Percentiles rank a stretch among this genome's conserved stretches.
Conservation (phyloP, 306 rosid species). For the Morella rubra region DNA sequence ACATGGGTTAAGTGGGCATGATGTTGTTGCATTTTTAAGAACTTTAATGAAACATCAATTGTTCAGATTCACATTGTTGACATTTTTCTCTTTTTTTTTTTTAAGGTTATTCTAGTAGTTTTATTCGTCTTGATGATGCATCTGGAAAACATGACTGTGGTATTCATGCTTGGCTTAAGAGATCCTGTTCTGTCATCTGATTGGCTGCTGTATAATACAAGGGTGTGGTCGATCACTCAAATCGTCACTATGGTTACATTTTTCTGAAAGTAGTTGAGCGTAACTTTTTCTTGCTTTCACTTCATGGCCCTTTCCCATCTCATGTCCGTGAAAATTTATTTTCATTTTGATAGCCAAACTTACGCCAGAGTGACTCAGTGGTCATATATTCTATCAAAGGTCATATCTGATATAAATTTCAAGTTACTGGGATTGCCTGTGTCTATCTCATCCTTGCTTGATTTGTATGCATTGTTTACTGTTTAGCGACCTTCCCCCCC, state of each 20-base stretch:
- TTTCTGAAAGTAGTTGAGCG: neutral
- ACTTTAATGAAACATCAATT: neutral
- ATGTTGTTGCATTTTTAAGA: neutral
- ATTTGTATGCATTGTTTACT: no score
- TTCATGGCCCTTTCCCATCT: neutral
- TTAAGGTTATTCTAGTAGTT: neutral
- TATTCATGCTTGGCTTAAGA: neutral
- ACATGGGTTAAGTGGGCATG: neutral
- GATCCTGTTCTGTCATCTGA: neutral
- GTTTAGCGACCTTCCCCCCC: no score
- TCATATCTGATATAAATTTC: neutral
- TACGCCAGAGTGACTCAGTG: conserved; percentile 1
- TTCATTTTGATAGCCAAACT: conserved; percentile 6
- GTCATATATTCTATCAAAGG: neutral
- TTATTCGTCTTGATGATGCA: neutral
- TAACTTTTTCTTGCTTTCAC: neutral
- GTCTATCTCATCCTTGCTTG: no score
- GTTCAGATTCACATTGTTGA: neutral
- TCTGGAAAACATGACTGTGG: neutral
- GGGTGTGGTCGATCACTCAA: neutral
- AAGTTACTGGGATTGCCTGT: neutral
- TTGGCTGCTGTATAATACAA: neutral
- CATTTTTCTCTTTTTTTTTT: no score
- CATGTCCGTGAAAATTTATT: neutral
- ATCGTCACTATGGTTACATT: neutral